Percentiles rank a stretch among this genome's conserved stretches.
phyloP scores from a whole-genome alignment of 148 eudicot species.

The Vaccinium myrtillus region DNA sequence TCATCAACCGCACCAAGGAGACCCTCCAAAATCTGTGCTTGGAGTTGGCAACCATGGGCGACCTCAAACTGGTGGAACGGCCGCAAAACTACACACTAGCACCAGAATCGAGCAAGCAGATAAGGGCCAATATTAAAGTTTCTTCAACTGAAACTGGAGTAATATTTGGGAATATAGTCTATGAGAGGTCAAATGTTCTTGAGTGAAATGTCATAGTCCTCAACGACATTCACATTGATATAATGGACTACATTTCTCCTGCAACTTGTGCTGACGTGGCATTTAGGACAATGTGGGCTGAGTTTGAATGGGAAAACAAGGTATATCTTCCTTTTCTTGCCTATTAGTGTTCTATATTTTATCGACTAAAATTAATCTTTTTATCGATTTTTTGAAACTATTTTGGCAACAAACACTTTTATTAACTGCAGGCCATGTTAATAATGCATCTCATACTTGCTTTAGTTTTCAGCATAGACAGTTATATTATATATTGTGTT shows the following conservation, averaged over 20 bases:
- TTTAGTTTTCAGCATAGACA: conserved; percentile 51
- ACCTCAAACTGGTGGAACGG: conserved; percentile 94
- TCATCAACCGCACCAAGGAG: conserved; percentile 86
- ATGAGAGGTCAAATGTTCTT: conserved; percentile 84
- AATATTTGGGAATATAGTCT: conserved; percentile 88
- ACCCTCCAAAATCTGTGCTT: conserved; percentile 90
- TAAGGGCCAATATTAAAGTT: conserved; percentile 85
- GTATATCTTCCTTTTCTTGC: conserved; percentile 33
- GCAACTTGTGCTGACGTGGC: conserved; percentile 90
- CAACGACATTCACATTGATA: conserved; percentile 96
- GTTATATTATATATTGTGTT: neutral
- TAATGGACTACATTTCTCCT: conserved; percentile 97
- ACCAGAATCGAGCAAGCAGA: conserved; percentile 95
- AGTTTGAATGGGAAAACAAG: conserved; percentile 99
- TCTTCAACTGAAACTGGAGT: conserved; percentile 95
- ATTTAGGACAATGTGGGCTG: conserved; percentile 95
- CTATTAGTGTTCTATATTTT: neutral
- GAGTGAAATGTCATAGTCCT: conserved; percentile 92
- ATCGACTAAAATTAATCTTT: neutral
- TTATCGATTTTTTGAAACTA: neutral
- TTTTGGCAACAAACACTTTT: neutral
- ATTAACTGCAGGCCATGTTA: neutral
- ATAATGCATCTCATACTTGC: conserved; percentile 24
- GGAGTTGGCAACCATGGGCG: conserved; percentile 98
- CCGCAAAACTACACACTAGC: conserved; percentile 95